A percentile compares a stretch with the other conserved stretches of the same genome.
These are phyloP conservation scores for Perilla frutescens DNA, from an alignment of 257 asterid genomes.

Conservation along the genomic window DNA sequence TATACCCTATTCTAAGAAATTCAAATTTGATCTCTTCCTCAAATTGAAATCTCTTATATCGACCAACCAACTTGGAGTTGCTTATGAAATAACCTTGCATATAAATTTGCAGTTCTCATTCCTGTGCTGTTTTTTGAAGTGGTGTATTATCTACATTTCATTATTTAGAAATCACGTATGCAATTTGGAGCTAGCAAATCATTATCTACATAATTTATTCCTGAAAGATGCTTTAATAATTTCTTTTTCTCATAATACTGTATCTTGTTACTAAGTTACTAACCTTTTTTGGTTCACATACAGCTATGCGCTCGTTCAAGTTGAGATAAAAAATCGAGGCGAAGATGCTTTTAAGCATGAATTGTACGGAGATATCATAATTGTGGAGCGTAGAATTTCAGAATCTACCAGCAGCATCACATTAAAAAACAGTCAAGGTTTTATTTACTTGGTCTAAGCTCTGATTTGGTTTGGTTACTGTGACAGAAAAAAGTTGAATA, in stretches of 20 bases:
- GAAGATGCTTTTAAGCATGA: constrained; percentile 94
- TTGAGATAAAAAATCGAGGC: constrained; percentile 87
- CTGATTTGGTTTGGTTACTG: constrained; percentile 17
- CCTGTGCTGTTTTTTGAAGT: not conserved
- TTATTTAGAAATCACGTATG: constrained; percentile 7
- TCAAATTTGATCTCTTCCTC: not conserved
- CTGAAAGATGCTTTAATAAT: not conserved
- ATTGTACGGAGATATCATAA: constrained; percentile 67
- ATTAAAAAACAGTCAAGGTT: constrained; percentile 82
- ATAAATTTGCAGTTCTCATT: not conserved
- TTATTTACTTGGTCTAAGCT: constrained; percentile 24
- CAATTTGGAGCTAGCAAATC: constrained; percentile 24
- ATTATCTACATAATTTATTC: constrained; percentile 6
- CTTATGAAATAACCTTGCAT: constrained; percentile 5
- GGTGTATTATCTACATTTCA: not conserved
- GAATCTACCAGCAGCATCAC: constrained; percentile 64
- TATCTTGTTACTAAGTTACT: constrained; percentile 23
- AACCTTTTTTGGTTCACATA: constrained; percentile 27
- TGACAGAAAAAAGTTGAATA: constrained; percentile 8
- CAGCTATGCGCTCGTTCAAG: constrained; percentile 88
- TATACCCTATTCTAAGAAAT: constrained; percentile 3
- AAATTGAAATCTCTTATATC: not conserved
- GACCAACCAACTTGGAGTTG: constrained; percentile 12
- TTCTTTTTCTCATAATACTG: not conserved
- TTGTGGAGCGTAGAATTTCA: constrained; percentile 78